Conservation (phyloP, 371 early-diverging fungal genomes). For the Capillidium rhysosporum region DNA sequence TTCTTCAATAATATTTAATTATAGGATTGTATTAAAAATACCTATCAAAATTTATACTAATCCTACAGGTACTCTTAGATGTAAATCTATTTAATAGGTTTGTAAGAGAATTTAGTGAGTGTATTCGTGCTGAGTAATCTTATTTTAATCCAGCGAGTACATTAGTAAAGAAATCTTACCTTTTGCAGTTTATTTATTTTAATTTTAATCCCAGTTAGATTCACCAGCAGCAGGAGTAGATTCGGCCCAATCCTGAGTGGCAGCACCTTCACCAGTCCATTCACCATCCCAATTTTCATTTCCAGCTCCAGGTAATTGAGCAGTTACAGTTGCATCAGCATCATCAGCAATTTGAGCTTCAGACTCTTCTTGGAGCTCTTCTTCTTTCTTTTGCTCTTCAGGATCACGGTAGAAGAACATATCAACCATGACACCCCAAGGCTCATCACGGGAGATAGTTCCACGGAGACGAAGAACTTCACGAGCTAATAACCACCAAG, state of each 20-base stretch:
- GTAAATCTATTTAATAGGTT: no score
- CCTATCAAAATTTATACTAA: no score
- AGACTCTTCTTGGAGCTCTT: conserved; percentile 17
- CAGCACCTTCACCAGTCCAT: conserved; percentile 25
- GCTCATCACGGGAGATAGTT: conserved; percentile 49
- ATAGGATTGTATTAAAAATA: no score
- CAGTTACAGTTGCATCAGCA: conserved; percentile 9
- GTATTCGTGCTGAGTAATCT: not conserved
- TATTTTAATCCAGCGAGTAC: not conserved
- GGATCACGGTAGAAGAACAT: conserved; percentile 98
- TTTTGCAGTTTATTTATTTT: not conserved
- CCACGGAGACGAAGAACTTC: conserved; percentile 97
- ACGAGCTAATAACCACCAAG: conserved; percentile 93
- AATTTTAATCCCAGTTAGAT: conserved; percentile 5
- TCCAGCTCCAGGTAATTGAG: conserved; percentile 6
- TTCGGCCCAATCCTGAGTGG: conserved; percentile 32
- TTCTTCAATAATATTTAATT: no score
- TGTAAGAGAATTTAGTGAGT: no score
- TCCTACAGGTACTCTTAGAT: no score
- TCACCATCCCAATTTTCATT: conserved; percentile 15
- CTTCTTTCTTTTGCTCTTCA: conserved; percentile 86
- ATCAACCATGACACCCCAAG: conserved; percentile 94
- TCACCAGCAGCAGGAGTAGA: conserved; percentile 15
- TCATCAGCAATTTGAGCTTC: conserved; percentile 11
- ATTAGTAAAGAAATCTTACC: not conserved